phyloP scores from a whole-genome alignment of 2,329 filamentous ascomycete species.

The Nemania abortiva region DNA sequence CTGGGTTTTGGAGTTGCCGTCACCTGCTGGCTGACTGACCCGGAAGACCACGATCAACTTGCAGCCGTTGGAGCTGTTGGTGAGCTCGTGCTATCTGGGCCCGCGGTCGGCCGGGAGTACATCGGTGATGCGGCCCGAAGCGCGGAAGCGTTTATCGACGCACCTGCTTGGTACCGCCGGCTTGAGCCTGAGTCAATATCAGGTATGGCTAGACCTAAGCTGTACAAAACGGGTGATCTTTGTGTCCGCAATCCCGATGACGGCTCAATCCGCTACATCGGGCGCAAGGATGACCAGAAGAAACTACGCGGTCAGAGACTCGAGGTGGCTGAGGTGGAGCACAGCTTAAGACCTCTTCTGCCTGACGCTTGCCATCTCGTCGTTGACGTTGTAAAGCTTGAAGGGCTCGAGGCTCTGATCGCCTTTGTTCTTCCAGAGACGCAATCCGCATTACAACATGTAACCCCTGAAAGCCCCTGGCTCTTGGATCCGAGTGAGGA shows the following conservation, averaged over 20 bases:
- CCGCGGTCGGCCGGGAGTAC: conserved; percentile 55
- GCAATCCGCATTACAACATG: conserved; percentile 3
- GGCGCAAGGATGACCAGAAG: conserved; percentile 61
- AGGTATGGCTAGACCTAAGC: conserved; percentile 47
- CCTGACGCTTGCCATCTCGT: conserved; percentile 54
- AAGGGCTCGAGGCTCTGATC: conserved; percentile 23
- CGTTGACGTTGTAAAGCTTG: conserved; percentile 58
- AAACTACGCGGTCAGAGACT: conserved; percentile 63
- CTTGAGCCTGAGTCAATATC: conserved; percentile 61
- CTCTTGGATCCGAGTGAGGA: conserved; percentile 7
- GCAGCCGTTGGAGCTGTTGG: conserved; percentile 52
- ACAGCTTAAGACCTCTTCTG: conserved; percentile 44
- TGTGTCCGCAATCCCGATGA: conserved; percentile 53
- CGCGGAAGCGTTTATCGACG: conserved; percentile 56
- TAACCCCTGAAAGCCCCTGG: not conserved
- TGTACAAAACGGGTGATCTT: conserved; percentile 55
- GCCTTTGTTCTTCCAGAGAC: conserved; percentile 17
- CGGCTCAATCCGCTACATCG: conserved; percentile 53
- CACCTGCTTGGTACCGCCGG: conserved; percentile 42
- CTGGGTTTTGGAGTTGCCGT: conserved; percentile 17
- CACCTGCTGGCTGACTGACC: conserved; percentile 55
- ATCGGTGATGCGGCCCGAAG: conserved; percentile 54
- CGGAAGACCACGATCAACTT: conserved; percentile 50
- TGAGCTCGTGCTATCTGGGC: conserved; percentile 56
- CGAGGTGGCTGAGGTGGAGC: conserved; percentile 60